Percentiles rank a stretch among this genome's conserved stretches.
phyloP scores from a whole-genome alignment of 2,329 filamentous ascomycete species.

The Fusarium sp. region DNA sequence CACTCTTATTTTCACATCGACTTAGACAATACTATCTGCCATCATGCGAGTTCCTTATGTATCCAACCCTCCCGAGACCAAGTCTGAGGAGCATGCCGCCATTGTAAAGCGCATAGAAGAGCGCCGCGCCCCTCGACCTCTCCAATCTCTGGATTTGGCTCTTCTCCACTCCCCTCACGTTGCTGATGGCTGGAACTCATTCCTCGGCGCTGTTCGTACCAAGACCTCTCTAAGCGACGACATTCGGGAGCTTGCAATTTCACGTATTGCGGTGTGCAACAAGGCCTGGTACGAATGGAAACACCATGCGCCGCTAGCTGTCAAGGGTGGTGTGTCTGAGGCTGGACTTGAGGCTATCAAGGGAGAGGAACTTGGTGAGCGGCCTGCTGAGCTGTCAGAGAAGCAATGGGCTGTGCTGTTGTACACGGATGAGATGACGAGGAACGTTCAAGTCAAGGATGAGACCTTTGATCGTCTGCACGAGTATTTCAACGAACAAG shows the following conservation, averaged over 20 bases:
- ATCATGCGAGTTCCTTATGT: conserved; percentile 75
- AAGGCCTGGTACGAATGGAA: conserved; percentile 87
- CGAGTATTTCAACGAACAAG: conserved; percentile 70
- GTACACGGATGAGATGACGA: conserved; percentile 87
- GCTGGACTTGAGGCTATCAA: conserved; percentile 59
- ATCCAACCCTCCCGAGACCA: conserved; percentile 58
- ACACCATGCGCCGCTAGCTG: conserved; percentile 76
- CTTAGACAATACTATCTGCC: conserved; percentile 19
- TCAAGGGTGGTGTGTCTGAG: conserved; percentile 64
- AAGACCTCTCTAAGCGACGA: conserved; percentile 60
- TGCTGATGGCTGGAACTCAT: conserved; percentile 79
- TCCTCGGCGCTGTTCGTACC: conserved; percentile 71
- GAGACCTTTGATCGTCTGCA: conserved; percentile 72
- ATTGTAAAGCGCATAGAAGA: conserved; percentile 71
- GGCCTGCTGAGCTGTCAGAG: conserved; percentile 57
- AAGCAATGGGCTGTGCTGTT: conserved; percentile 74
- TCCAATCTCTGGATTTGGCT: conserved; percentile 79
- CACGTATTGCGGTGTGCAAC: conserved; percentile 82
- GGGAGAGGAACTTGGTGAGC: conserved; percentile 43
- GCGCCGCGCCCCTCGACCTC: conserved; percentile 73
- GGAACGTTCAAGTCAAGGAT: conserved; percentile 74
- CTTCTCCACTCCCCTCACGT: conserved; percentile 78
- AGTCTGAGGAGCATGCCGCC: conserved; percentile 57
- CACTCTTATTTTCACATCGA: not conserved
- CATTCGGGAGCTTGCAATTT: conserved; percentile 81